These are phyloP conservation scores for Salix brachista DNA, from an alignment of 345 rosid species.

Conservation along the genomic window DNA sequence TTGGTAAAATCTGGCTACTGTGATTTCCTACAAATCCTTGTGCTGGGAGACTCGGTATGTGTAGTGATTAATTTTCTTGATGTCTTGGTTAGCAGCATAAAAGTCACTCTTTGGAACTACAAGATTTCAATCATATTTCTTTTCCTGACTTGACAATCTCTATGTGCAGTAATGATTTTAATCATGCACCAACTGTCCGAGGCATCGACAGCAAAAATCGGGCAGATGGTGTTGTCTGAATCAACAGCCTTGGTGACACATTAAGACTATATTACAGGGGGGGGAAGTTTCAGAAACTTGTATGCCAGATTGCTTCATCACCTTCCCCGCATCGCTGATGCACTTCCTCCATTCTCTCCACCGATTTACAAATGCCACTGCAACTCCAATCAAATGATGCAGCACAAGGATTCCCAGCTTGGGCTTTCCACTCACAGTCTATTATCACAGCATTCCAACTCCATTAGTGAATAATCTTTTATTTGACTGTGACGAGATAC, in stretches of 20 bases:
- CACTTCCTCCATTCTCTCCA: conserved; percentile 32
- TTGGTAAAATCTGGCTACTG: not conserved
- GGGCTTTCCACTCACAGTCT: conserved; percentile 39
- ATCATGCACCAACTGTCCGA: conserved; percentile 34
- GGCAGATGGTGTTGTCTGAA: conserved; percentile 27
- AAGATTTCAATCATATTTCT: not conserved
- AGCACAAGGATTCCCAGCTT: conserved; percentile 33
- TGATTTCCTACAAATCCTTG: not conserved
- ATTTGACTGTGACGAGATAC: not conserved
- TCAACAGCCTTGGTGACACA: conserved; percentile 8
- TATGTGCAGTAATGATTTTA: conserved; percentile 37
- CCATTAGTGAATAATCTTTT: conserved; percentile 2
- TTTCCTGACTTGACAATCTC: conserved; percentile 14
- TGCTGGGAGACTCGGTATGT: not conserved
- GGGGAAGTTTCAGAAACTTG: conserved; percentile 51
- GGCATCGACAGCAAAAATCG: conserved; percentile 43
- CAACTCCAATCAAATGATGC: conserved; percentile 38
- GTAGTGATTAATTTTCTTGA: not conserved
- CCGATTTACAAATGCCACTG: conserved; percentile 36
- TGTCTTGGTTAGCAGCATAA: not conserved
- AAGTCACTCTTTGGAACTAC: not conserved
- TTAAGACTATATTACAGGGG: conserved; percentile 22
- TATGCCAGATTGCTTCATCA: conserved; percentile 62
- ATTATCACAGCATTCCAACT: not conserved
- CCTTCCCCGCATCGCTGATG: conserved; percentile 36